phyloP scores from a whole-genome alignment of 2,329 filamentous ascomycete genomes.

The Aspergillus pseudotamarii region DNA sequence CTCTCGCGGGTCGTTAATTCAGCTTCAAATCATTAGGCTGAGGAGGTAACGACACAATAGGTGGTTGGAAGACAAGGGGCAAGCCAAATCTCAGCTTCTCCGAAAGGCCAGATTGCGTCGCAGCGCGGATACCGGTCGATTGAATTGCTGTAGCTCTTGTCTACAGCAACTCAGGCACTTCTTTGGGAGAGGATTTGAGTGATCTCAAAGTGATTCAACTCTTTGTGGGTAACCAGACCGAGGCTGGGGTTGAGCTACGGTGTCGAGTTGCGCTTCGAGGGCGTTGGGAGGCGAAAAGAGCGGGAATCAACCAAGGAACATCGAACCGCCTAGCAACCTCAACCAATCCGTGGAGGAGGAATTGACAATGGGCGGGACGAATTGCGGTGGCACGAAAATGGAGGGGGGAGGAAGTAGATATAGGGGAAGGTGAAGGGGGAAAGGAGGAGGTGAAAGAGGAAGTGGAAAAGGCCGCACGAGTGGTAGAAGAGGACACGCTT shows the following conservation, averaged over 20 bases:
- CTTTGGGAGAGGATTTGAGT: not conserved
- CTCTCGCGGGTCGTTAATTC: slow-evolving; percentile 16
- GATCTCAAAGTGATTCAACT: not conserved
- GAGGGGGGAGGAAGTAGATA: slow-evolving; percentile 9
- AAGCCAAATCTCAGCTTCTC: slow-evolving; percentile 12
- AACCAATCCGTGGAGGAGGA: slow-evolving; percentile 13
- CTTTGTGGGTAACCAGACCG: not conserved
- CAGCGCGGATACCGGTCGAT: slow-evolving; percentile 8
- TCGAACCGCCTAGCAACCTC: slow-evolving; percentile 22
- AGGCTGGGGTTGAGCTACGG: not conserved
- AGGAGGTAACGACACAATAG: slow-evolving; percentile 8
- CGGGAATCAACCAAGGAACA: slow-evolving; percentile 23
- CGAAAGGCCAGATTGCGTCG: slow-evolving; percentile 24
- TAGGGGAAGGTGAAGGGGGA: slow-evolving; percentile 1
- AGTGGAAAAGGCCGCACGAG: slow-evolving; percentile 1
- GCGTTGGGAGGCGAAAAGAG: slow-evolving; percentile 11
- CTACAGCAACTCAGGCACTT: not conserved
- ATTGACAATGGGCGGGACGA: slow-evolving; percentile 1
- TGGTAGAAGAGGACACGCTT: slow-evolving; percentile 23
- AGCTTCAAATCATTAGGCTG: slow-evolving; percentile 17
- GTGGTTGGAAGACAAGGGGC: slow-evolving; percentile 18
- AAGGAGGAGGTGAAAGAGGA: slow-evolving; percentile 8
- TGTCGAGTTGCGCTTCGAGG: slow-evolving; percentile 8
- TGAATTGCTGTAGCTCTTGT: slow-evolving; percentile 4
- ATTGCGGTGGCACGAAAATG: slow-evolving; percentile 1